phyloP scores from a whole-genome alignment of 169 alveolate genomes.

The Babesia ovata region DNA sequence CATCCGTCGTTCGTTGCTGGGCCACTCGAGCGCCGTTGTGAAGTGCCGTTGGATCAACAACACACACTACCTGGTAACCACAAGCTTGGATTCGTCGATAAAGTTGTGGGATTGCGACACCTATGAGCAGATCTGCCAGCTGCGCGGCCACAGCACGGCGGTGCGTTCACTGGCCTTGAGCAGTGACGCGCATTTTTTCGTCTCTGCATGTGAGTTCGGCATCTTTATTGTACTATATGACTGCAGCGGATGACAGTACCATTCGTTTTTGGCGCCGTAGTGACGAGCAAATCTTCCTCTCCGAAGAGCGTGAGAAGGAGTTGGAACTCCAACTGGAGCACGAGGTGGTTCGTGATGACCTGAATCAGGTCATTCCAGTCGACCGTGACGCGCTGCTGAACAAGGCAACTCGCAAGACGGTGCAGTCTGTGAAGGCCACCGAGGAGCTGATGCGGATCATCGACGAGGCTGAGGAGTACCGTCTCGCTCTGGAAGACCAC shows the following conservation, averaged over 20 bases:
- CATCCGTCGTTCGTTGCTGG: conserved; percentile 68
- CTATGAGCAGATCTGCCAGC: conserved; percentile 68
- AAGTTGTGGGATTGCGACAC: conserved; percentile 82
- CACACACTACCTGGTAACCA: conserved; percentile 67
- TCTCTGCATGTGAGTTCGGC: conserved; percentile 32
- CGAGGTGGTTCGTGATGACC: conserved; percentile 77
- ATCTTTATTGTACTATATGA: no score
- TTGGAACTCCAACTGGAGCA: conserved; percentile 80
- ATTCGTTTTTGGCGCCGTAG: conserved; percentile 77
- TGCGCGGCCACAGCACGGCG: conserved; percentile 67
- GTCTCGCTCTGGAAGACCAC: conserved; percentile 37
- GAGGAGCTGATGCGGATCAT: conserved; percentile 73
- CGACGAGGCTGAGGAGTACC: conserved; percentile 57
- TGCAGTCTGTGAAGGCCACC: conserved; percentile 79
- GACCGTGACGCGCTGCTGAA: conserved; percentile 70
- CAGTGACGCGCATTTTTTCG: conserved; percentile 65
- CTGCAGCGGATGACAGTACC: conserved; percentile 73
- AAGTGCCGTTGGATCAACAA: conserved; percentile 40
- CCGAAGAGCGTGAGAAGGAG: conserved; percentile 85
- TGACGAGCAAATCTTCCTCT: conserved; percentile 78
- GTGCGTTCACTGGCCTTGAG: conserved; percentile 61
- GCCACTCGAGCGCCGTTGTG: conserved; percentile 34
- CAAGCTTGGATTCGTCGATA: conserved; percentile 50
- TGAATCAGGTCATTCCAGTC: conserved; percentile 72
- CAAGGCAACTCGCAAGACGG: conserved; percentile 81